A percentile compares a stretch with the other conserved stretches of the same genome.
These are phyloP conservation scores for Fistulina hepatica DNA, from an alignment of 1,284 basidiomycete genomes.

Conservation along the genomic window DNA sequence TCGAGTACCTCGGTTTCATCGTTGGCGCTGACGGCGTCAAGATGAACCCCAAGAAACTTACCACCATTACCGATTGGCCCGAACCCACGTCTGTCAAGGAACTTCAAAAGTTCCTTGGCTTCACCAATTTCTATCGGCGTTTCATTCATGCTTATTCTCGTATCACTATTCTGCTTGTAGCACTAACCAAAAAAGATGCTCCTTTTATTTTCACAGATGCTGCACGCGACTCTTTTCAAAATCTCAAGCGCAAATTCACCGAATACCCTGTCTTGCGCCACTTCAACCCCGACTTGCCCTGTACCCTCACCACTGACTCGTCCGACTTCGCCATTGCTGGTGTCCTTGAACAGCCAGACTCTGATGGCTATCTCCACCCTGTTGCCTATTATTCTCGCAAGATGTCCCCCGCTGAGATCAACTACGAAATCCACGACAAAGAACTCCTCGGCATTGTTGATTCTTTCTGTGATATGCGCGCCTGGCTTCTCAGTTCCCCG, in stretches of 20 bases:
- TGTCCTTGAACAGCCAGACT: slow-evolving; percentile 14
- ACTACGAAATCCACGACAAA: slow-evolving; percentile 33
- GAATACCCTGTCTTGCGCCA: slow-evolving; percentile 25
- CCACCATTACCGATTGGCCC: slow-evolving; percentile 28
- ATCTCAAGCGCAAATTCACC: slow-evolving; percentile 24
- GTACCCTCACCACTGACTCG: slow-evolving; percentile 24
- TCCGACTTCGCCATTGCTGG: slow-evolving; percentile 22
- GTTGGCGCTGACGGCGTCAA: slow-evolving; percentile 21
- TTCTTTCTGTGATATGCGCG: slow-evolving; percentile 12
- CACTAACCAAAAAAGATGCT: slow-evolving; percentile 19
- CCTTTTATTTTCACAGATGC: slow-evolving; percentile 17
- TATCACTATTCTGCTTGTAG: slow-evolving; percentile 23
- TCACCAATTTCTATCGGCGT: slow-evolving; percentile 27
- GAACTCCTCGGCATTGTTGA: slow-evolving; percentile 27
- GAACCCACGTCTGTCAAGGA: slow-evolving; percentile 17
- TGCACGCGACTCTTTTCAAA: slow-evolving; percentile 19
- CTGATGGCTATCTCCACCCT: slow-evolving; percentile 20
- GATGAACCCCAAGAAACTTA: slow-evolving; percentile 29
- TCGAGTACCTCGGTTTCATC: slow-evolving; percentile 33
- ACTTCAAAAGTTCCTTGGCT: slow-evolving; percentile 4
- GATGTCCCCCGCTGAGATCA: slow-evolving; percentile 25
- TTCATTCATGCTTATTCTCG: slow-evolving; percentile 29
- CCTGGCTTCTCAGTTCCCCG: slow-evolving; percentile 10
- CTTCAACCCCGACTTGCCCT: slow-evolving; percentile 22
- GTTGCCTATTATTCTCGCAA: slow-evolving; percentile 25